Evolutionary conservation across 1,284 basidiomycete species (phyloP).

Genomic region (Fomitopsis betulina): DNA sequence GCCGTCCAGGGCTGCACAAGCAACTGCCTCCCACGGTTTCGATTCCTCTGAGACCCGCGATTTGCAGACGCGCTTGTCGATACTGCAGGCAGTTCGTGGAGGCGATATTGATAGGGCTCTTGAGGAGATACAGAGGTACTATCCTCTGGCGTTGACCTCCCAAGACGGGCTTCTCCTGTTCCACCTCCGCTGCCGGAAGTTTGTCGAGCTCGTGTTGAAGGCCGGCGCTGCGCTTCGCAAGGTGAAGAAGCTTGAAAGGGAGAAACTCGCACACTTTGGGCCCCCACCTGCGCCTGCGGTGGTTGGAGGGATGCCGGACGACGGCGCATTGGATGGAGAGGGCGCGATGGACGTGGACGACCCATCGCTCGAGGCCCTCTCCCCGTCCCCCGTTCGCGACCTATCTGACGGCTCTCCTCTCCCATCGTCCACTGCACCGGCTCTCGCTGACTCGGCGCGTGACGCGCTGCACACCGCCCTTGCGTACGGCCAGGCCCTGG

Average conservation of each 20-base stretch:
- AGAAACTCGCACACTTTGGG: constrained; percentile 9
- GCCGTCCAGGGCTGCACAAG: constrained; percentile 5
- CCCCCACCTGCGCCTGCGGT: neutral
- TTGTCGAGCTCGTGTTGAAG: constrained; percentile 73
- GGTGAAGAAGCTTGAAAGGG: constrained; percentile 33
- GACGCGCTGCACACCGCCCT: constrained; percentile 61
- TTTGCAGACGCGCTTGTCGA: constrained; percentile 60
- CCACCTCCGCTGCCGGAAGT: constrained; percentile 76
- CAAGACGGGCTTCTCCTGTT: constrained; percentile 67
- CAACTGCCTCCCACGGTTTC: constrained; percentile 9
- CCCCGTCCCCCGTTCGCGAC: constrained; percentile 10
- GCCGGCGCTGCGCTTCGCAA: constrained; percentile 62
- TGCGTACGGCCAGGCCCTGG: constrained; percentile 63
- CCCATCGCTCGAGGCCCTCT: constrained; percentile 27
- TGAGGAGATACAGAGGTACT: constrained; percentile 44
- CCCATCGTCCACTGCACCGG: constrained; percentile 8
- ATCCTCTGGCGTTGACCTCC: constrained; percentile 59
- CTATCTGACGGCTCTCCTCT: constrained; percentile 1
- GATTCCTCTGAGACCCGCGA: constrained; percentile 34
- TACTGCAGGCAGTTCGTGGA: constrained; percentile 59
- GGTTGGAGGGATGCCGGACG: constrained; percentile 15
- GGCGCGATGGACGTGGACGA: constrained; percentile 44
- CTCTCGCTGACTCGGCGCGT: constrained; percentile 28
- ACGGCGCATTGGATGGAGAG: constrained; percentile 26
- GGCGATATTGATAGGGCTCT: constrained; percentile 77